Evolutionary conservation across 1,284 basidiomycete species (phyloP), one percentile per base, ranked within the genome.

Genomic region (Cystobasidium slooffiae): DNA sequence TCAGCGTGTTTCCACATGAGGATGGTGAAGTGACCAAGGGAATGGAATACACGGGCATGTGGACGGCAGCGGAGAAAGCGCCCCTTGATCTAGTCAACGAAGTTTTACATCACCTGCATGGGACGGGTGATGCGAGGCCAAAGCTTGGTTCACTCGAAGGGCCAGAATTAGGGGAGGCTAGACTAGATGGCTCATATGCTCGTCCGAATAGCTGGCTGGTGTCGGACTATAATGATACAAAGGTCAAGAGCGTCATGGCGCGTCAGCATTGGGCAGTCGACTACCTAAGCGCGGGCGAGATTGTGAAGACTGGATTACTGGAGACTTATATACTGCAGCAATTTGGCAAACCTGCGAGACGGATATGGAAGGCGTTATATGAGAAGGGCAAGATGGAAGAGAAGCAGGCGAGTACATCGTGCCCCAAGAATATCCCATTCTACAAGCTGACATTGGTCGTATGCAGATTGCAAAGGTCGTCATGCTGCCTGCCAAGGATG

Each of bases 331-430:
- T 69, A 8, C 18, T 43, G 39, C 41, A 52, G 20, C 88, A 90
- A 77, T 90, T 94, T 80, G 94, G 94, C n/a, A 86, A 89, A 18
- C 88, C 90, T 55, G 94, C 92, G 14, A 89, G 94, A 2, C 86
- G 95, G 47, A 90, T 98, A 67, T 84, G 98, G 76, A 87, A 91
- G 65, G 85, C 97, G 22, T 83, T 99, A 41, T 83, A 92, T 64
- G 88, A 91, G 70, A 90, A 89, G n/a, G 93, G 93, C n/a, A 97
- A 97, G 83, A 89, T 96, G 85, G 93, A 95, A 76, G 96, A 98
- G 83, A 95, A 96, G 81, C 93, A 94, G 85, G 93, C 92, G 74
- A 74, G 87, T 84, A 31, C 31, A 31, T 31, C 2, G 5, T 31
- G 5, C 31, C 31, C 31, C 31, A 31, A 31, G 31, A 31, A 31